Evolutionary conservation across 2,329 filamentous ascomycete species (phyloP).

Genomic region (Hypoxylon sp.): DNA sequence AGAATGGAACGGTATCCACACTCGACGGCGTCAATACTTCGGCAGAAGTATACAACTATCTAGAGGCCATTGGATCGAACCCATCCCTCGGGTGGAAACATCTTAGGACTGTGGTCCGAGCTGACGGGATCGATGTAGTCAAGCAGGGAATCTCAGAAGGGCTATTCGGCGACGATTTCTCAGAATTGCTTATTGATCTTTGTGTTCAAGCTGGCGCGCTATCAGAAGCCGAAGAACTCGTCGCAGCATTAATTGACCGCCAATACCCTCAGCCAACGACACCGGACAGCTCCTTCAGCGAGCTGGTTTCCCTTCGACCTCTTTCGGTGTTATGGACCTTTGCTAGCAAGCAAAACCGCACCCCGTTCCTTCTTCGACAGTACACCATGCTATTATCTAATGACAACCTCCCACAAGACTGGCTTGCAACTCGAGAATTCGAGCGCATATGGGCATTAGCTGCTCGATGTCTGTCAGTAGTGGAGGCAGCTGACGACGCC

Average conservation of each 20-base stretch:
- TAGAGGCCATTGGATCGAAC: constrained; percentile 60
- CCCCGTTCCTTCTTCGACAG: constrained; percentile 55
- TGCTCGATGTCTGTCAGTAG: constrained; percentile 54
- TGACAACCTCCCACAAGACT: constrained; percentile 56
- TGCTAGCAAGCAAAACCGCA: constrained; percentile 50
- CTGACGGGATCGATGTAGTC: constrained; percentile 62
- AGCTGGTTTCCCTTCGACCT: constrained; percentile 48
- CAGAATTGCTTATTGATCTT: constrained; percentile 58
- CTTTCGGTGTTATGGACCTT: constrained; percentile 55
- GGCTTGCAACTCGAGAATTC: constrained; percentile 61
- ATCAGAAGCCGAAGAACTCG: constrained; percentile 58
- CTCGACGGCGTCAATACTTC: constrained; percentile 57
- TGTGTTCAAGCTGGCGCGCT: constrained; percentile 55
- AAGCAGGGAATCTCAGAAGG: constrained; percentile 58
- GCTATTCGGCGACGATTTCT: constrained; percentile 58
- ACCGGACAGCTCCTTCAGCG: constrained; percentile 50
- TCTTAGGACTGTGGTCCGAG: constrained; percentile 60
- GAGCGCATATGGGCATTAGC: constrained; percentile 57
- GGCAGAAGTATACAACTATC: constrained; percentile 62
- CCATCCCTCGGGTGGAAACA: constrained; percentile 60
- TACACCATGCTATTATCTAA: constrained; percentile 55
- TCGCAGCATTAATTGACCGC: constrained; percentile 54
- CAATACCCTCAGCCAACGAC: constrained; percentile 55
- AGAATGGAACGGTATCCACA: constrained; percentile 54
- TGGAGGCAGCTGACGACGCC: constrained; percentile 52